Conservation (phyloP, 129 eudicot species). For the Deinandra increscens region DNA sequence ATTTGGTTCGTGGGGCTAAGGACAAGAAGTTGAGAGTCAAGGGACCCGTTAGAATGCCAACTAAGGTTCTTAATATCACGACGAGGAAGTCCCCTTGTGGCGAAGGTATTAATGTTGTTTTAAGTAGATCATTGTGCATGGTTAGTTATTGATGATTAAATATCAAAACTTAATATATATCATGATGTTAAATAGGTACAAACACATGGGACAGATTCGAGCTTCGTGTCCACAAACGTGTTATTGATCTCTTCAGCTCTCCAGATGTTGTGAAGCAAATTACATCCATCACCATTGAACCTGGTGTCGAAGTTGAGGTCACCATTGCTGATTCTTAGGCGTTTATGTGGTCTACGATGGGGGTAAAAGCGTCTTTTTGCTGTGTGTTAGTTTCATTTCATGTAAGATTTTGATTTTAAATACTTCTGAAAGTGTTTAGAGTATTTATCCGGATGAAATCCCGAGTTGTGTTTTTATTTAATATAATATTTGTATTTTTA, state of each 20-base stretch:
- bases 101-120: constrained; percentile 54
- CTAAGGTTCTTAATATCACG: constrained; percentile 83
- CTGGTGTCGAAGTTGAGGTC: constrained; percentile 94
- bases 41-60: constrained; percentile 96
- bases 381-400: constrained; percentile 16
- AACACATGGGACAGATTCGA: constrained; percentile 94
- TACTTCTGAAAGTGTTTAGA: constrained; percentile 24
- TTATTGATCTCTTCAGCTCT: constrained; percentile 89
- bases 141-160: neutral
- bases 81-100: constrained; percentile 97
- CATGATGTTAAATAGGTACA: constrained; percentile 45
- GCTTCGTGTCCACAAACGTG: constrained; percentile 91
- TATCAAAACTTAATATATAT: neutral
- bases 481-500: neutral
- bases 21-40: constrained; percentile 82
- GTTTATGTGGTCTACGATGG: constrained; percentile 3
- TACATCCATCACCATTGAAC: constrained; percentile 87
- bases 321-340: constrained; percentile 69
- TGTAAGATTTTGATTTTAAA: constrained; percentile 25
- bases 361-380: constrained; percentile 22
- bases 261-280: constrained; percentile 94
- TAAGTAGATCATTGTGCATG: neutral
- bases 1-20: constrained; percentile 93
- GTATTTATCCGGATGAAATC: constrained; percentile 17
- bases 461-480: constrained; percentile 11